A percentile compares a stretch with the other conserved stretches of the same genome.
Evolutionary conservation across 1,284 basidiomycete species (phyloP).

Genomic region (Malassezia brasiliensis): DNA sequence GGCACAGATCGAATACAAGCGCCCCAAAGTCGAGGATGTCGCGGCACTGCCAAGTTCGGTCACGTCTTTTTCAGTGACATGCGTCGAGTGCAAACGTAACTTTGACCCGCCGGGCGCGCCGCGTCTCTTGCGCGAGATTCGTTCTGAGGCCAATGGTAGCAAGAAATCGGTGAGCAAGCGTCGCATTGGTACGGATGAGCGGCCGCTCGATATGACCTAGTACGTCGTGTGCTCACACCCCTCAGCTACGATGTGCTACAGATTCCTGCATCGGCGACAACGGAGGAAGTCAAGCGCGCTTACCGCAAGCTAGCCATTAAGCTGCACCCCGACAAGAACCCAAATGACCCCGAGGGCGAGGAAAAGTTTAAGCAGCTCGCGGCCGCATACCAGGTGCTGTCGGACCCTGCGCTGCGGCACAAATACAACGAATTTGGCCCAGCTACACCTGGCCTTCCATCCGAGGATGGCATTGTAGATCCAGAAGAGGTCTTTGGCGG

Average conservation of each 20-base stretch:
- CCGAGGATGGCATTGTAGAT: constrained; percentile 53
- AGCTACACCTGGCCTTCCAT: constrained; percentile 38
- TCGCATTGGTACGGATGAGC: constrained; percentile 45
- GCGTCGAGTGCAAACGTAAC: constrained; percentile 34
- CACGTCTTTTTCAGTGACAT: constrained; percentile 42
- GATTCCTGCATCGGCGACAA: constrained; percentile 63
- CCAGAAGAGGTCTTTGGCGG: constrained; percentile 72
- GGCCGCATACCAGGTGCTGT: constrained; percentile 61
- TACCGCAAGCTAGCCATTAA: constrained; percentile 91
- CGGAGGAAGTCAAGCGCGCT: constrained; percentile 86
- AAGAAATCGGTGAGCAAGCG: constrained; percentile 22
- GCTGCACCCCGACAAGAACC: constrained; percentile 67
- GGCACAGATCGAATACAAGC: constrained; percentile 37
- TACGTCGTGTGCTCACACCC: constrained; percentile 7
- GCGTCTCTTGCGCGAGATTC: constrained; percentile 34
- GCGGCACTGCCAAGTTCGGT: constrained; percentile 24
- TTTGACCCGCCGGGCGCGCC: constrained; percentile 43
- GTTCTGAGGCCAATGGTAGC: constrained; percentile 18
- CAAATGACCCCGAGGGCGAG: constrained; percentile 79
- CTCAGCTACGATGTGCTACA: constrained; percentile 58
- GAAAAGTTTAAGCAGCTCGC: constrained; percentile 56
- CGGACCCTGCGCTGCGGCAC: constrained; percentile 65
- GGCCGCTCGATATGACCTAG: constrained; percentile 44
- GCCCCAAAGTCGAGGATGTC: constrained; percentile 24
- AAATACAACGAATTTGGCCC: constrained; percentile 61